These are phyloP conservation scores for Tanacetum coccineum DNA, from an alignment of 129 eudicot genomes.

Conservation along the genomic window DNA sequence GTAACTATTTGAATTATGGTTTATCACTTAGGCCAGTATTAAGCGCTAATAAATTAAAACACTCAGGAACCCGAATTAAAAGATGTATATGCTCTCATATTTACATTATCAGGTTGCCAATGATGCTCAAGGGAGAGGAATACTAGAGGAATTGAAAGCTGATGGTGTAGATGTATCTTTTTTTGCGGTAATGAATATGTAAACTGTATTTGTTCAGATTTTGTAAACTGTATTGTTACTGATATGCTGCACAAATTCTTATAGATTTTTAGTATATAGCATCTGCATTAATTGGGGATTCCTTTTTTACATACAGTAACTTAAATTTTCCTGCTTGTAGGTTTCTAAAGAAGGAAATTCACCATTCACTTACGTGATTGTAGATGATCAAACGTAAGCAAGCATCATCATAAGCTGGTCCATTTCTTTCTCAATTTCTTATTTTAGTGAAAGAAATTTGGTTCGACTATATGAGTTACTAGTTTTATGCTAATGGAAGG, in stretches of 20 bases:
- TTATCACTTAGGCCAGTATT: no score
- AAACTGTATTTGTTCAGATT: conserved; percentile 2
- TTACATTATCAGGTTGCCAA: conserved; percentile 64
- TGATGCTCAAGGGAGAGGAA: conserved; percentile 94
- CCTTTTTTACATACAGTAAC: conserved; percentile 10
- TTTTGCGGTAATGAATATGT: conserved; percentile 46
- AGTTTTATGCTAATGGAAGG: background rate
- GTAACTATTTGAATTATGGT: background rate
- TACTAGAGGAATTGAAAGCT: conserved; percentile 77
- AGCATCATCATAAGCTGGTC: conserved; percentile 7
- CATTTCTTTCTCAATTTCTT: conserved; percentile 11
- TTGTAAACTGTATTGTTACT: conserved; percentile 13
- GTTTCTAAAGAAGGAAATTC: conserved; percentile 93
- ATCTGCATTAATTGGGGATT: conserved; percentile 5
- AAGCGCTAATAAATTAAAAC: no score
- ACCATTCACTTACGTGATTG: conserved; percentile 86
- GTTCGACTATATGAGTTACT: conserved; percentile 14
- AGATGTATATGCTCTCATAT: background rate
- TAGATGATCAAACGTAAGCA: conserved; percentile 81
- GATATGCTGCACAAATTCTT: conserved; percentile 5
- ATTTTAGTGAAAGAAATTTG: conserved; percentile 10
- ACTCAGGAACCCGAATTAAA: no score
- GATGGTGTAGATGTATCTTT: conserved; percentile 89
- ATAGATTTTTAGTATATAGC: conserved; percentile 15
- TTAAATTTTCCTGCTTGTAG: conserved; percentile 36